Percentiles rank a stretch among this genome's conserved stretches.
phyloP scores from a whole-genome alignment of 495 filamentous ascomycete genomes.

The Tuber borchii region DNA sequence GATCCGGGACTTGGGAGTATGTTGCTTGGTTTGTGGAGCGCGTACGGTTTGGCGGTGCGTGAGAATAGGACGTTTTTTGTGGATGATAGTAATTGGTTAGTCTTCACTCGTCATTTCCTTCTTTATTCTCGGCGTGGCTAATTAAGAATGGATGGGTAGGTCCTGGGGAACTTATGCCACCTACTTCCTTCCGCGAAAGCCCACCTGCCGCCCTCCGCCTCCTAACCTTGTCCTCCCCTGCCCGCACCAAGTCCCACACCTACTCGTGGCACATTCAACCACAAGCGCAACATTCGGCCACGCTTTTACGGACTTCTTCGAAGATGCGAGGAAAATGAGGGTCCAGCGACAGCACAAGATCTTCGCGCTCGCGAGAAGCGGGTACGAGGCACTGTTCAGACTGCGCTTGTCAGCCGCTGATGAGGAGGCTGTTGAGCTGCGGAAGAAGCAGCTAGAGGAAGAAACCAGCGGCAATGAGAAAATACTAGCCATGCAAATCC shows the following conservation, averaged over 20 bases:
- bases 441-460: conserved; percentile 29
- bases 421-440: conserved; percentile 46
- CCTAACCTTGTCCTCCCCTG: conserved; percentile 61
- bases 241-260: conserved; percentile 60
- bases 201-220: conserved; percentile 56
- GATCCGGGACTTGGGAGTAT: conserved; percentile 64
- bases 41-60: conserved; percentile 64
- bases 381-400: conserved; percentile 63
- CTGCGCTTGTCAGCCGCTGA: conserved; percentile 49
- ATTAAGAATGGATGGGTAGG: conserved; percentile 41
- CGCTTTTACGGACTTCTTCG: conserved; percentile 50
- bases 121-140: background rate
- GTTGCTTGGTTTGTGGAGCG: conserved; percentile 66
- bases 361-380: conserved; percentile 55
- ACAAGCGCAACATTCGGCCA: conserved; percentile 53
- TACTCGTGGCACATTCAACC: conserved; percentile 62
- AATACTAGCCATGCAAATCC: conserved; percentile 61
- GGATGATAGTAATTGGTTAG: conserved; percentile 64
- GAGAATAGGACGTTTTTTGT: conserved; percentile 67
- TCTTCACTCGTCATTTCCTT: background rate
- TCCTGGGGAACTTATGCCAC: conserved; percentile 62
- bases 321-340: conserved; percentile 47
- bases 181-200: conserved; percentile 57
- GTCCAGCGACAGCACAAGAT: conserved; percentile 50
- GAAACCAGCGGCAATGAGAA: conserved; percentile 43